phyloP scores from a whole-genome alignment of 495 filamentous ascomycete species.

The Penicillium riverlandense region DNA sequence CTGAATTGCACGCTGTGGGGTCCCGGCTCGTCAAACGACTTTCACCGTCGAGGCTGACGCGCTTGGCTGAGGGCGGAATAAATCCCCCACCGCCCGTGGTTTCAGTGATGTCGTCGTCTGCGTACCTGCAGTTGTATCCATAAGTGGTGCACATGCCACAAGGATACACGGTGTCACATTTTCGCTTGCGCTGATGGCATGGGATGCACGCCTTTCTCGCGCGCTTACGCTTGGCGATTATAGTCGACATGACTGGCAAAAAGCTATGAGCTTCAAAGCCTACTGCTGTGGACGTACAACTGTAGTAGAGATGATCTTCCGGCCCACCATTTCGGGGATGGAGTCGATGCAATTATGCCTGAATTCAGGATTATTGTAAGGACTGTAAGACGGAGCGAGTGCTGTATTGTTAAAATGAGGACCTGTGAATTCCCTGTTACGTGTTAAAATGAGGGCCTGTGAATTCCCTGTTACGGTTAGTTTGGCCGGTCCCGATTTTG shows the following conservation, averaged over 20 bases:
- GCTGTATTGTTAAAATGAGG: too few relatives aligned
- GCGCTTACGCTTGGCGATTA: constrained; percentile 22
- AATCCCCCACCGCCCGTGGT: neutral
- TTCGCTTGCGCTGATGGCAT: constrained; percentile 30
- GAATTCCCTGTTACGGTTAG: too few relatives aligned
- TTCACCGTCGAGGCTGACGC: constrained; percentile 2
- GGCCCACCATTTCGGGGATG: neutral
- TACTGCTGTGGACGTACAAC: neutral
- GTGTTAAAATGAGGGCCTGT: too few relatives aligned
- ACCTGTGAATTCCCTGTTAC: too few relatives aligned
- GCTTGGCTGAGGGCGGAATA: constrained; percentile 5
- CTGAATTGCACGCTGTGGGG: neutral
- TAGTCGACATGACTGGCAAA: constrained; percentile 18
- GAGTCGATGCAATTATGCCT: neutral
- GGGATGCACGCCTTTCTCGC: constrained; percentile 25
- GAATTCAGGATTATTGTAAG: too few relatives aligned
- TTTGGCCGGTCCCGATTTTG: too few relatives aligned
- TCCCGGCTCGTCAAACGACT: constrained; percentile 1
- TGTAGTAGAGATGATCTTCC: neutral
- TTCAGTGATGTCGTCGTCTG: constrained; percentile 7
- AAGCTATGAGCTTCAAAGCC: neutral
- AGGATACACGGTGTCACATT: constrained; percentile 22
- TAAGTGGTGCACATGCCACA: constrained; percentile 25
- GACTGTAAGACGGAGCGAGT: too few relatives aligned
- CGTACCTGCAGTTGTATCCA: constrained; percentile 22